Evolutionary conservation across 2,329 filamentous ascomycete species (phyloP).

Genomic region (Hymenoscyphus scutula): DNA sequence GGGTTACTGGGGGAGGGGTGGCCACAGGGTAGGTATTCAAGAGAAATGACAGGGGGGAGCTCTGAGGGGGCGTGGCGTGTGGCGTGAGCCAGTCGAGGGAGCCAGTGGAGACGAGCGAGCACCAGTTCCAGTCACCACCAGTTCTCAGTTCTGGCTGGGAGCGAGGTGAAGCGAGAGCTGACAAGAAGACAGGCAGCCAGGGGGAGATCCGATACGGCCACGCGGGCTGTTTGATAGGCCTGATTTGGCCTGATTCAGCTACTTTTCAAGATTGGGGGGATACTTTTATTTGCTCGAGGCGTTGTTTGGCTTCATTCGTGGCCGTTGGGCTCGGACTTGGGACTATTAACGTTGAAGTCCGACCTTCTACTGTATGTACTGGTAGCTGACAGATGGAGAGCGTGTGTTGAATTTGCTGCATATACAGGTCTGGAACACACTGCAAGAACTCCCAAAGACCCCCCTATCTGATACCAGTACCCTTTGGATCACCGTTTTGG

Average conservation of each 20-base stretch:
- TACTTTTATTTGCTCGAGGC: no score
- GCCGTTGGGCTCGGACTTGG: not conserved
- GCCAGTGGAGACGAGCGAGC: no score
- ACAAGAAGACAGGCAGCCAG: not conserved
- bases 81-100: no score
- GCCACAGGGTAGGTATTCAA: no score
- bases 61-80: no score
- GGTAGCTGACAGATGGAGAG: no score
- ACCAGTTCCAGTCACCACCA: no score
- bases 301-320: not conserved
- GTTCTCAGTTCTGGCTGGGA: no score
- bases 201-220: not conserved
- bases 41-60: no score
- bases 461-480: not conserved
- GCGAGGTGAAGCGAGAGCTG: conserved; percentile 1
- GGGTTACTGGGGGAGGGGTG: no score
- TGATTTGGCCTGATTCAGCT: not conserved
- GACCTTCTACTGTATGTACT: no score
- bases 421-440: not conserved
- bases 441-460: not conserved
- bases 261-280: not conserved
- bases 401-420: not conserved
- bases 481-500: not conserved
- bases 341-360: no score
- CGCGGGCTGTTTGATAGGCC: not conserved